Percentiles rank a stretch among this genome's conserved stretches.
Conservation (phyloP, 257 asterid species). For the Forsythia suspensa region DNA sequence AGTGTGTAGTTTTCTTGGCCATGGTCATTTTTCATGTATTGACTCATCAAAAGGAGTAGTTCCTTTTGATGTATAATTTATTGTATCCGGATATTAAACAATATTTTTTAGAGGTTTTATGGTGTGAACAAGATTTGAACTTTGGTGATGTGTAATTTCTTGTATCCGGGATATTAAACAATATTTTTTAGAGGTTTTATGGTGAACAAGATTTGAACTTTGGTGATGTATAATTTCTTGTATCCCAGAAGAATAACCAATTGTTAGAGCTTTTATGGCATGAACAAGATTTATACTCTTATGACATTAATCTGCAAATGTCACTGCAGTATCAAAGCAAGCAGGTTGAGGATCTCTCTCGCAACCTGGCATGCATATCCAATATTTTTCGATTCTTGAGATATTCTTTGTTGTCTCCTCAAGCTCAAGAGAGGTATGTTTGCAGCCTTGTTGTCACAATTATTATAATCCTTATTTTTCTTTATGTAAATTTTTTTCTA, state of each 20-base stretch:
- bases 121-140: background rate
- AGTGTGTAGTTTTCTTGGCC: background rate
- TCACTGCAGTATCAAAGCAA: conserved; percentile 49
- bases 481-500: background rate
- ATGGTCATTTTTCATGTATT: background rate
- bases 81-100: too few relatives aligned
- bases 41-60: too few relatives aligned
- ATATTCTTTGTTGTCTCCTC: conserved; percentile 28
- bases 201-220: conserved; percentile 5
- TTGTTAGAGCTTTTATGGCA: background rate
- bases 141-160: background rate
- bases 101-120: background rate
- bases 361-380: conserved; percentile 35
- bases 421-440: conserved; percentile 9
- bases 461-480: background rate
- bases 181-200: background rate
- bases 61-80: too few relatives aligned
- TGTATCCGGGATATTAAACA: background rate
- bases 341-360: conserved; percentile 44
- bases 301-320: conserved; percentile 40
- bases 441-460: background rate
- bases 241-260: background rate
- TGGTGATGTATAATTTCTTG: background rate
- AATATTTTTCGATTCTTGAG: conserved; percentile 41
- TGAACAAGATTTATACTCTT: conserved; percentile 9